Conservation (phyloP, 768 basidiomycete species). For the Macrocybe gigantea region DNA sequence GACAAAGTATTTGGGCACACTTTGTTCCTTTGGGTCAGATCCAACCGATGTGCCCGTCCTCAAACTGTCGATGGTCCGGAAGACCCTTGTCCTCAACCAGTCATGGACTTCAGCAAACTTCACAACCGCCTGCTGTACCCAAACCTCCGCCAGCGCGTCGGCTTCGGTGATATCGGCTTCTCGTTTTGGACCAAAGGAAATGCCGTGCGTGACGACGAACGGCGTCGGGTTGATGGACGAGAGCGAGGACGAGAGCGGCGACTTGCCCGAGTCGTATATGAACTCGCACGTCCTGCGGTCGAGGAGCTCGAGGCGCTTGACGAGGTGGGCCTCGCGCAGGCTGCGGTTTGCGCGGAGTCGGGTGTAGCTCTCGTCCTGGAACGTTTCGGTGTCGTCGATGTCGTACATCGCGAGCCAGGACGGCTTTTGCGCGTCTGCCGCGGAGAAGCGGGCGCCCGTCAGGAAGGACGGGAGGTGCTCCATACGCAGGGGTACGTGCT, state of each 20-base stretch:
- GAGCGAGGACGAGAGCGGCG: slow-evolving; percentile 23
- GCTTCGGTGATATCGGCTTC: slow-evolving; percentile 7
- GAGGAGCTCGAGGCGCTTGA: slow-evolving; percentile 34
- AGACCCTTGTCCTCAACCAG: slow-evolving; percentile 34
- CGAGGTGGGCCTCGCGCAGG: slow-evolving; percentile 33
- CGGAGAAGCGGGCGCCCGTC: slow-evolving; percentile 40
- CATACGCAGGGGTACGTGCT: slow-evolving; percentile 47
- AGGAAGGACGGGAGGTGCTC: slow-evolving; percentile 40
- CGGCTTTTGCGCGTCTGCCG: slow-evolving; percentile 27
- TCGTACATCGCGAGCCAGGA: slow-evolving; percentile 49
- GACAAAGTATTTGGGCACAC: slow-evolving; percentile 29
- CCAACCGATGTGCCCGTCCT: slow-evolving; percentile 23
- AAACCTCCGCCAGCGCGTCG: slow-evolving; percentile 10
- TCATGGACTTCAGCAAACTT: slow-evolving; percentile 18
- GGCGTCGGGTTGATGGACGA: slow-evolving; percentile 22
- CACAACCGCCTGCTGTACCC: slow-evolving; percentile 15
- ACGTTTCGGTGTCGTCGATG: slow-evolving; percentile 33
- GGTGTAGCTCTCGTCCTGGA: slow-evolving; percentile 37
- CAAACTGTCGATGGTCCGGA: slow-evolving; percentile 34
- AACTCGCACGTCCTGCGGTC: slow-evolving; percentile 37
- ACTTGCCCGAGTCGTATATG: slow-evolving; percentile 11
- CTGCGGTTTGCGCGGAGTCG: slow-evolving; percentile 37
- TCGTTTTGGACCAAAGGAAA: slow-evolving; percentile 1
- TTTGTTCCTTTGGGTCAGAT: slow-evolving; percentile 22
- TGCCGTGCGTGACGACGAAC: slow-evolving; percentile 25